Evolutionary conservation across 148 eudicot species (phyloP).

Genomic region (Polygonum aviculare): DNA sequence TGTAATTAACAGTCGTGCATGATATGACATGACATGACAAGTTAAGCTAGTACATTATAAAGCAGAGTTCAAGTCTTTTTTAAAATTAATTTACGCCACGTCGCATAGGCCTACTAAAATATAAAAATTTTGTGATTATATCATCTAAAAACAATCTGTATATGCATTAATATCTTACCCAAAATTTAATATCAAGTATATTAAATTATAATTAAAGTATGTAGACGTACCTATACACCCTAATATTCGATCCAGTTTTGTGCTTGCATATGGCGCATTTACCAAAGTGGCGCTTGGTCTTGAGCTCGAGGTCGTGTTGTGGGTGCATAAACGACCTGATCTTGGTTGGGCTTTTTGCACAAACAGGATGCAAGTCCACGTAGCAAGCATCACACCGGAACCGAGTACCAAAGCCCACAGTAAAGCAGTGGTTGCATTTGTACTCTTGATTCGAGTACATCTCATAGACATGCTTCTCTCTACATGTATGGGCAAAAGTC

Average conservation of each 20-base stretch:
- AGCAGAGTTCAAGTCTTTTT: too few relatives aligned
- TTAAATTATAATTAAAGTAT: too few relatives aligned
- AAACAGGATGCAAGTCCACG: not conserved
- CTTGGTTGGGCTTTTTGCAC: conserved; percentile 9
- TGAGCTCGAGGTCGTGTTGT: conserved; percentile 18
- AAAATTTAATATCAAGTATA: too few relatives aligned
- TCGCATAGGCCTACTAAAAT: too few relatives aligned
- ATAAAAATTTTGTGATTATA: too few relatives aligned
- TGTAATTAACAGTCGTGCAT: too few relatives aligned
- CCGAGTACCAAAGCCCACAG: not conserved
- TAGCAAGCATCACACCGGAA: conserved; percentile 10
- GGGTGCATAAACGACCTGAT: conserved; percentile 17
- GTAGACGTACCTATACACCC: not conserved
- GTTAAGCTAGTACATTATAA: too few relatives aligned
- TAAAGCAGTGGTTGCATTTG: conserved; percentile 10
- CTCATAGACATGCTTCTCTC: not conserved
- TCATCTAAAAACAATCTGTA: too few relatives aligned
- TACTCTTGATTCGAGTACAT: not conserved
- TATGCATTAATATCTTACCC: too few relatives aligned
- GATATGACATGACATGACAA: too few relatives aligned
- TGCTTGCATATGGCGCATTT: conserved; percentile 7
- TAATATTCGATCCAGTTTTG: not conserved
- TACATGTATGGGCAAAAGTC: not conserved
- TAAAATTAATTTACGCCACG: too few relatives aligned
- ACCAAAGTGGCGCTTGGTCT: conserved; percentile 15